Conservation (phyloP, 768 basidiomycete genomes). For the Boletellus ananiceps region DNA sequence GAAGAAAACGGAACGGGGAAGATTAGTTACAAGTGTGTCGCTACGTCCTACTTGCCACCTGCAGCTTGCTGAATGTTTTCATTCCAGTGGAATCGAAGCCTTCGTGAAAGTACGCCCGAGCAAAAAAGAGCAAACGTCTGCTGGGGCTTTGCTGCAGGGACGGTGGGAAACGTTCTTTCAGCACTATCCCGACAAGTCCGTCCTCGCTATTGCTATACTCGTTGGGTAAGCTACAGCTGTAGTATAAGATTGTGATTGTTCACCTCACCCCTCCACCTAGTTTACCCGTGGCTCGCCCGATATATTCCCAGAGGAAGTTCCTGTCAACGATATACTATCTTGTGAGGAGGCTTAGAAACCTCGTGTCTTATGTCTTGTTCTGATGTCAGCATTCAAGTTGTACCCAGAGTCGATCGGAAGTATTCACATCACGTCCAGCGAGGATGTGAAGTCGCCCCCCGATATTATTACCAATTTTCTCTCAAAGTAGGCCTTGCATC, state of each 20-base stretch:
- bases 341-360: constrained; percentile 14
- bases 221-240: constrained; percentile 31
- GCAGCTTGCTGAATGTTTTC: not conserved
- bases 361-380: not conserved
- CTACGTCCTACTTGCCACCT: not conserved
- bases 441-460: constrained; percentile 37
- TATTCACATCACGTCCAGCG: constrained; percentile 42
- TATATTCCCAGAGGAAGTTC: constrained; percentile 23
- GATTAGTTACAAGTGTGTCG: constrained; percentile 49
- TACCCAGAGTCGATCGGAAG: constrained; percentile 45
- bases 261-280: not conserved
- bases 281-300: constrained; percentile 19
- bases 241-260: not conserved
- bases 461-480: constrained; percentile 45
- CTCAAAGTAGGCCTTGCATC: constrained; percentile 32
- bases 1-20: constrained; percentile 38
- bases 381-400: constrained; percentile 8
- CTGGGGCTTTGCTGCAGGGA: constrained; percentile 1
- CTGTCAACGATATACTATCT: constrained; percentile 31
- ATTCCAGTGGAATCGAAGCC: constrained; percentile 15
- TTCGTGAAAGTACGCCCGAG: constrained; percentile 24
- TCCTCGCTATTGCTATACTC: constrained; percentile 35
- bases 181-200: constrained; percentile 22
- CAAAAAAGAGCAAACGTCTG: constrained; percentile 13
- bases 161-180: constrained; percentile 20